Evolutionary conservation across 768 basidiomycete species (phyloP), one percentile per base, ranked within the genome.

Genomic region (Collybia sordida): DNA sequence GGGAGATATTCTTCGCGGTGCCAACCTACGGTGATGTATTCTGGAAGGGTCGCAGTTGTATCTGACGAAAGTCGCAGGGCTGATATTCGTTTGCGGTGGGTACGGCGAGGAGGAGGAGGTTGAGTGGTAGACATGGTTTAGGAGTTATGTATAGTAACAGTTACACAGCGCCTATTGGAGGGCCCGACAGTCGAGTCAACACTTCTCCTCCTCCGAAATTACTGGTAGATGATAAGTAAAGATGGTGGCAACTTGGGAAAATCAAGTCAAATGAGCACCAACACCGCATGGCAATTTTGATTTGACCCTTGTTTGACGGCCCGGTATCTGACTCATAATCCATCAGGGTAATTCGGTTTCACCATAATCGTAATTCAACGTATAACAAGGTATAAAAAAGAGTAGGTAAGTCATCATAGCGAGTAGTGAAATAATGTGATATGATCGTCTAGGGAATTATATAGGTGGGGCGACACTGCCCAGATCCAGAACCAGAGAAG

Each of bases 1-100:
- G 73, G 68, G 6, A 59, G 46, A 45, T 66, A 56, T 37, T 61
- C 53, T 41, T 59, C 60, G 51, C 57, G 43, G 12, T 50, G 23
- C 47, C 43, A 45, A 21, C 38, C 43, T 25, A 50, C 28, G 17
- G 65, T 59, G 35, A 77, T 76, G 66, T 89, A 89, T 51, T 81
- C 79, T 6, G 88, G 88, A 12, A 88, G 75, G 6, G 82, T 79
- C 17, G 78, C 69, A 0, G 84, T 78, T 0, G 85, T 82, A 64
- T 88, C 86, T 14, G 84, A 79, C 25, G 87, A 88, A 38, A 85
- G 71, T 19, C 79, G 75, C 23, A 81, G 69, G 9, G 73, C 64
- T 7, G 88, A 85, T 41, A 72, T 57, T 25, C 82, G 82, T 62
- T 81, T 85, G 60, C 78, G 75, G 59, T 54, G 49, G 8, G 45